Percentiles rank a stretch among this genome's conserved stretches.
Conservation (phyloP, 1,284 basidiomycete species). For the Ganoderma leucocontextum region DNA sequence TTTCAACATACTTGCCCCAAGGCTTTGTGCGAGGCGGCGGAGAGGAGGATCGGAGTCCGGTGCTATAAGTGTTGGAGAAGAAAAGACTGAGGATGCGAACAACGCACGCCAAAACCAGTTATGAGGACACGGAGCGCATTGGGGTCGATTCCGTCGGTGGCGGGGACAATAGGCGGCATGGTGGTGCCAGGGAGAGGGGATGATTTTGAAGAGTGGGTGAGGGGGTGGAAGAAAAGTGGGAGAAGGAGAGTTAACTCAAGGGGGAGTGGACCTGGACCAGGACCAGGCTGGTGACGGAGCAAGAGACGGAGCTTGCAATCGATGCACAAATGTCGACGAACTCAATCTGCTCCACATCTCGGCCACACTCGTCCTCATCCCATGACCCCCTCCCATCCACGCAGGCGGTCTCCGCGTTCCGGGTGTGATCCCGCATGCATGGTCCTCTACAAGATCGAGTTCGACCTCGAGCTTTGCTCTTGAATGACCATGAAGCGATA, state of each 20-base stretch:
- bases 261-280: not conserved
- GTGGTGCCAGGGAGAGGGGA: not conserved
- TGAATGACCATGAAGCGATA: no score
- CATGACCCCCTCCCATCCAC: not conserved
- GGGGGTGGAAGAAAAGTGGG: not conserved
- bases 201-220: not conserved
- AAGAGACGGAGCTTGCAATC: slow-evolving; percentile 11
- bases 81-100: not conserved
- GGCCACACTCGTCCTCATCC: slow-evolving; percentile 9
- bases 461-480: no score
- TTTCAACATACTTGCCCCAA: slow-evolving; percentile 59
- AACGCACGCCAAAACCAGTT: slow-evolving; percentile 67
- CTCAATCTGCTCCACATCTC: slow-evolving; percentile 22
- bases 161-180: slow-evolving; percentile 30
- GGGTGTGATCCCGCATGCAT: not conserved
- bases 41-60: not conserved
- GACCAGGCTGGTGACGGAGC: no score
- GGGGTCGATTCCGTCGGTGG: slow-evolving; percentile 34
- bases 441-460: not conserved
- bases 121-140: slow-evolving; percentile 57
- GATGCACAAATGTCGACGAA: slow-evolving; percentile 10
- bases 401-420: not conserved
- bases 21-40: slow-evolving; percentile 49
- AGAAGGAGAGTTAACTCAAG: slow-evolving; percentile 3
- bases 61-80: slow-evolving; percentile 14